Evolutionary conservation across 768 basidiomycete species (phyloP).

Genomic region (Pleurotus citrinopileatus): DNA sequence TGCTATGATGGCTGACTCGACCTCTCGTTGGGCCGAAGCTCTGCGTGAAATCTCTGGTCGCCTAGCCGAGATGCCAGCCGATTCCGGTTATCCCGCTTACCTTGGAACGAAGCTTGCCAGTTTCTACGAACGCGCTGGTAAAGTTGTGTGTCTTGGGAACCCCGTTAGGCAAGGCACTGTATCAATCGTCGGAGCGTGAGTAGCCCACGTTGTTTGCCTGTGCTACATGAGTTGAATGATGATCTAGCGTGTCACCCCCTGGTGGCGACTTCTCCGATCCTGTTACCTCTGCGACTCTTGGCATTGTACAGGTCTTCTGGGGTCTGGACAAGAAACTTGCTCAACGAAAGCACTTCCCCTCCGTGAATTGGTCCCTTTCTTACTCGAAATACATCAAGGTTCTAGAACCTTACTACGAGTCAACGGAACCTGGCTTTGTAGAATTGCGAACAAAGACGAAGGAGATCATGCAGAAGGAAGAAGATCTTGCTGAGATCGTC

Average conservation of each 20-base stretch:
- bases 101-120: slow-evolving; percentile 92
- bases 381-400: slow-evolving; percentile 98
- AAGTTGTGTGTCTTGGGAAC: slow-evolving; percentile 88
- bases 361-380: slow-evolving; percentile 99
- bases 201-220: slow-evolving; percentile 18
- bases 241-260: slow-evolving; percentile 86
- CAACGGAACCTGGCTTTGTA: slow-evolving; percentile 90
- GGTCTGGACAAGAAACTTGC: slow-evolving; percentile 99
- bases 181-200: slow-evolving; percentile 98
- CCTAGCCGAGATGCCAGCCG: slow-evolving; percentile 99
- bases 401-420: slow-evolving; percentile 90
- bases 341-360: slow-evolving; percentile 98
- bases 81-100: slow-evolving; percentile 99
- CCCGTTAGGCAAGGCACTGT: slow-evolving; percentile 89
- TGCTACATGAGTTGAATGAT: slow-evolving; percentile 10
- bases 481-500: slow-evolving; percentile 97
- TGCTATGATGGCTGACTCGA: slow-evolving; percentile 99
- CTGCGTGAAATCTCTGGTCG: slow-evolving; percentile 99
- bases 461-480: slow-evolving; percentile 98
- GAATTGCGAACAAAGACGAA: slow-evolving; percentile 90
- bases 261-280: slow-evolving; percentile 99
- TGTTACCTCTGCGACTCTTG: slow-evolving; percentile 93
- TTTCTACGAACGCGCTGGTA: slow-evolving; percentile 99
- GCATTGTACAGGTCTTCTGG: slow-evolving; percentile 99
- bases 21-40: slow-evolving; percentile 98